Evolutionary conservation across 345 rosid species (phyloP).

Genomic region (Aegle marmelos): DNA sequence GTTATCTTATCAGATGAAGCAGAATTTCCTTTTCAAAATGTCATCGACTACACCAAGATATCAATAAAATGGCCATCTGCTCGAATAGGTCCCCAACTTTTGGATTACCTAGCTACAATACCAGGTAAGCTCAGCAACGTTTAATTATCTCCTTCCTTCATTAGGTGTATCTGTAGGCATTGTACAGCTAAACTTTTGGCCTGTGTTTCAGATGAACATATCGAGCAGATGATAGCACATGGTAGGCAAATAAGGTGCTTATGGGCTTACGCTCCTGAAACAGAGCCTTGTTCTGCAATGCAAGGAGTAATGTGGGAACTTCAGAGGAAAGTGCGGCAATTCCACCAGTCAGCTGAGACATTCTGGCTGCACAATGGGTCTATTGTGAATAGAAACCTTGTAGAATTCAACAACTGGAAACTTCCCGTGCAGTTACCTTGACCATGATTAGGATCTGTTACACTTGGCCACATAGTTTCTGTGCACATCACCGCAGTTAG

Average conservation of each 20-base stretch:
- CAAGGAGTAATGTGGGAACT: conserved; percentile 90
- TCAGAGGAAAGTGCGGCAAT: conserved; percentile 85
- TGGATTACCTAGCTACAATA: conserved; percentile 84
- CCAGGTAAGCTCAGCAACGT: conserved; percentile 33
- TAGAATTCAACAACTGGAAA: conserved; percentile 71
- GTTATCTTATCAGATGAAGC: conserved; percentile 86
- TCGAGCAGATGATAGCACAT: conserved; percentile 65
- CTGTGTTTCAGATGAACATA: conserved; percentile 48
- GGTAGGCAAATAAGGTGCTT: conserved; percentile 76
- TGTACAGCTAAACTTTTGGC: not conserved
- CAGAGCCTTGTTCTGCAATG: conserved; percentile 70
- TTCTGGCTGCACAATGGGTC: conserved; percentile 93
- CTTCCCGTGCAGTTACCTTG: conserved; percentile 79
- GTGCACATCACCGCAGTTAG: not conserved
- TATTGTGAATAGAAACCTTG: conserved; percentile 59
- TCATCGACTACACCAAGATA: conserved; percentile 66
- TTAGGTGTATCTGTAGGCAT: not conserved
- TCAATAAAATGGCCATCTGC: conserved; percentile 97
- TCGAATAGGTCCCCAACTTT: conserved; percentile 66
- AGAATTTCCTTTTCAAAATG: conserved; percentile 92
- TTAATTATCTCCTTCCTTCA: not conserved
- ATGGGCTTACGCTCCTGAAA: conserved; percentile 72
- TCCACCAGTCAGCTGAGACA: conserved; percentile 87
- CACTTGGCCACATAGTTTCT: not conserved
- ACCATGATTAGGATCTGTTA: not conserved